Evolutionary conservation across 148 eudicot species (phyloP).

Genomic region (Vaccinium vitisidaea): DNA sequence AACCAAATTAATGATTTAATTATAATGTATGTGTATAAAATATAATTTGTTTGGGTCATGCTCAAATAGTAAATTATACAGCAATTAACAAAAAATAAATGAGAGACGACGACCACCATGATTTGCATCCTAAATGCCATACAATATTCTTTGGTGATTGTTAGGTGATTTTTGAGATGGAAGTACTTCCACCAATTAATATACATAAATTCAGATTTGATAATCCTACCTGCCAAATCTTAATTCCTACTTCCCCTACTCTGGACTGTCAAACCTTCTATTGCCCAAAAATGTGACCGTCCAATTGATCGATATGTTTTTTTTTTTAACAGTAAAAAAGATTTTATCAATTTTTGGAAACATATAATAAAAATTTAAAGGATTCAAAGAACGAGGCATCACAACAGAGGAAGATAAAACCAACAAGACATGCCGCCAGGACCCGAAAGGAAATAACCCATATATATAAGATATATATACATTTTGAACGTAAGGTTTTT

Average conservation of each 20-base stretch:
- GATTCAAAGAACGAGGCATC: too few species aligned
- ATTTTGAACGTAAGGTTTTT: too few species aligned
- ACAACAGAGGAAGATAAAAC: too few species aligned
- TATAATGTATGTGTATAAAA: not conserved
- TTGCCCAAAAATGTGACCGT: too few species aligned
- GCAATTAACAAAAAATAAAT: not conserved
- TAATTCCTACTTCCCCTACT: not conserved
- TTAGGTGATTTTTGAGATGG: not conserved
- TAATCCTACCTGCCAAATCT: conserved; percentile 14
- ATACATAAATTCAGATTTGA: conserved; percentile 10
- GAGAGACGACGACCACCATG: not conserved
- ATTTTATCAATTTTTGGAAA: too few species aligned
- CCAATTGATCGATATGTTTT: too few species aligned
- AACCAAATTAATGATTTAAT: too few species aligned
- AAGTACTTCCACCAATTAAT: not conserved
- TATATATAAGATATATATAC: too few species aligned
- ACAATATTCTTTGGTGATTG: not conserved
- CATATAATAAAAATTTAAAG: too few species aligned
- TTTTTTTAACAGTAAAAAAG: too few species aligned
- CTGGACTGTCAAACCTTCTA: not conserved
- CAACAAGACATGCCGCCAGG: not conserved
- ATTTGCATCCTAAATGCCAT: conserved; percentile 2
- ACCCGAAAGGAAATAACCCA: too few species aligned
- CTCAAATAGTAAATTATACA: not conserved
- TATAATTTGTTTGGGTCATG: too few species aligned